Conservation (phyloP, 805 yeast species). For the Sugiyamaella lignohabitans region DNA sequence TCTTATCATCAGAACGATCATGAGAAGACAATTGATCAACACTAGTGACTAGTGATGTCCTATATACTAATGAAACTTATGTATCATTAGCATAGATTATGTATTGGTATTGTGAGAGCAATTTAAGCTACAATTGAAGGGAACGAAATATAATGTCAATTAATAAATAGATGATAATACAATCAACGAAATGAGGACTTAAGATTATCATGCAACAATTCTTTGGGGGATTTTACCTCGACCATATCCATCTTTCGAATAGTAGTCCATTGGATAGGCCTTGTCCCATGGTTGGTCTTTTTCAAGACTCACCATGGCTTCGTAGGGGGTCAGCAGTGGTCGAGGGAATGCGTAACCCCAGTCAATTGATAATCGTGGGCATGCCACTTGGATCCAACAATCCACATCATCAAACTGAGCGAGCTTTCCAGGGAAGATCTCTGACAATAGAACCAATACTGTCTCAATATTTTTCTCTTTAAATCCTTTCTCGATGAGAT, state of each 20-base stretch:
- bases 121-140: too few relatives aligned
- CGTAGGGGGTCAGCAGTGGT: conserved; percentile 92
- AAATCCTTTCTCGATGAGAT: conserved; percentile 54
- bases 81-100: too few relatives aligned
- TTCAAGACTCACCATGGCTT: conserved; percentile 82
- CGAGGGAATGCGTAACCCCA: conserved; percentile 98
- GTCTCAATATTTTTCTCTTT: conserved; percentile 53
- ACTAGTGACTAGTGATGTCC: too few relatives aligned
- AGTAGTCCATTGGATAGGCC: conserved; percentile 91
- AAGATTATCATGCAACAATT: background rate
- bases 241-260: conserved; percentile 84
- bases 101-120: too few relatives aligned
- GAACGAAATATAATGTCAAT: too few relatives aligned
- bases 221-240: conserved; percentile 62
- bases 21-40: too few relatives aligned
- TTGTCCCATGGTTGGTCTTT: conserved; percentile 57
- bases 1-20: too few relatives aligned
- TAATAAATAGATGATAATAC: too few relatives aligned
- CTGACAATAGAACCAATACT: conserved; percentile 79
- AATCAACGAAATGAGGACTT: background rate
- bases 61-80: too few relatives aligned
- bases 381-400: conserved; percentile 95
- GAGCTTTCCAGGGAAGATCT: conserved; percentile 86
- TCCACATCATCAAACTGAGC: conserved; percentile 91
- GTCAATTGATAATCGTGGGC: conserved; percentile 92